phyloP scores from a whole-genome alignment of 176 grass and related monocot species.

The Aegilops longissima region DNA sequence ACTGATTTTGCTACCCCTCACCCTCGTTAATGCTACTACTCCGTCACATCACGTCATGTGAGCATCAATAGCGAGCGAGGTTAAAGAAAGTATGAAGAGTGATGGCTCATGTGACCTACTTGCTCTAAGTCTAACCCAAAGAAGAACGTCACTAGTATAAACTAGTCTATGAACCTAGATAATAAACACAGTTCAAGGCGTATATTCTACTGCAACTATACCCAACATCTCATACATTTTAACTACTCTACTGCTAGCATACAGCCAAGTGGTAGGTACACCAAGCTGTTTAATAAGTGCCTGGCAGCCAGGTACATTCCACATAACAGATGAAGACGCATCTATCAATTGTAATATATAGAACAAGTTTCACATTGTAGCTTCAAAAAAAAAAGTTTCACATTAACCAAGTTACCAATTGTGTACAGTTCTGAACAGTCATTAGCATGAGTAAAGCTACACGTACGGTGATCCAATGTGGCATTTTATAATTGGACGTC shows the following conservation, averaged over 20 bases:
- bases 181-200: constrained; percentile 14
- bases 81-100: too few relatives aligned
- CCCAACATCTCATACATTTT: not conserved
- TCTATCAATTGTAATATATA: not conserved
- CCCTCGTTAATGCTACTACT: not conserved
- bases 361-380: constrained; percentile 4
- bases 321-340: not conserved
- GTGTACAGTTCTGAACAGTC: not conserved
- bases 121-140: not conserved
- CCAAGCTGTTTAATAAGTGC: too few relatives aligned
- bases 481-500: too few relatives aligned
- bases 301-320: not conserved
- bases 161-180: not conserved
- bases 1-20: too few relatives aligned
- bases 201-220: not conserved
- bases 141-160: not conserved
- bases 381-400: not conserved
- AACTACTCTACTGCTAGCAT: not conserved
- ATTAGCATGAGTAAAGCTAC: too few relatives aligned
- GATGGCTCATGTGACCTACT: too few relatives aligned
- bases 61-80: too few relatives aligned
- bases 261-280: not conserved
- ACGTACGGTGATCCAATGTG: too few relatives aligned
- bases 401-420: constrained; percentile 7
- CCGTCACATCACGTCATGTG: too few relatives aligned